Evolutionary conservation across 148 eudicot genomes (phyloP), one percentile per base, ranked within the genome.

Genomic region (Dianthus caryophyllus): DNA sequence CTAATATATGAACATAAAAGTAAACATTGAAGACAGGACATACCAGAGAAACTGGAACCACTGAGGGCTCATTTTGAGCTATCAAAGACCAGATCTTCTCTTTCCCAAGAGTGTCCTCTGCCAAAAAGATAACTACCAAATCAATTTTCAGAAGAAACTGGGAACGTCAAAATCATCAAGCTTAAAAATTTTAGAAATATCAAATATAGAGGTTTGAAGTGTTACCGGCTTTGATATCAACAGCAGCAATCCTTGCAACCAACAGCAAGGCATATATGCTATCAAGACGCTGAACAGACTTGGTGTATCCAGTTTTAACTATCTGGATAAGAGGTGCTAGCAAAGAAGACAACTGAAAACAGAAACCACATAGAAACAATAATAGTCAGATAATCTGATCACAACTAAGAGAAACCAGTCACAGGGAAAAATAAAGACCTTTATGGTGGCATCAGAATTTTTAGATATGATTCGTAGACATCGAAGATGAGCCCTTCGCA

Each of bases 221-320:
- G n/a, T n/a, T 58, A 94, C 99, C 99, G 64, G 99, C 87, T 90
- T 83, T 90, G 61, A 90, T 80, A 80, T 94, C 99, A 69, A 83
- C 77, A 57, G 87, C 90, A 48, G 92, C 93, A 80, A 94, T 83
- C 77, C 84, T 90, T 41, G 88, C 84, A 75, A 84, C 82, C 62
- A 85, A 71, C 4, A 90, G 74, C 65, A 94, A 82, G 56, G 99
- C 90, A 82, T 82, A 94, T 58, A 90, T 88, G 29, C 96, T 90
- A 81, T 94, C 99, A 82, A 94, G 65, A 61, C 99, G 88, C 80
- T 90, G 99, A 36, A 82, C 89, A 24, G 82, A 84, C 81, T 94
- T 94, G 22, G 89, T 81, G 67, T 80, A 90, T 61, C 97, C 99
- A 77, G 96, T 88, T 80, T 85, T 94, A 24, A 94, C 90, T 61